Conservation (phyloP, 768 basidiomycete species). For the Pisolithus marmoratus region DNA sequence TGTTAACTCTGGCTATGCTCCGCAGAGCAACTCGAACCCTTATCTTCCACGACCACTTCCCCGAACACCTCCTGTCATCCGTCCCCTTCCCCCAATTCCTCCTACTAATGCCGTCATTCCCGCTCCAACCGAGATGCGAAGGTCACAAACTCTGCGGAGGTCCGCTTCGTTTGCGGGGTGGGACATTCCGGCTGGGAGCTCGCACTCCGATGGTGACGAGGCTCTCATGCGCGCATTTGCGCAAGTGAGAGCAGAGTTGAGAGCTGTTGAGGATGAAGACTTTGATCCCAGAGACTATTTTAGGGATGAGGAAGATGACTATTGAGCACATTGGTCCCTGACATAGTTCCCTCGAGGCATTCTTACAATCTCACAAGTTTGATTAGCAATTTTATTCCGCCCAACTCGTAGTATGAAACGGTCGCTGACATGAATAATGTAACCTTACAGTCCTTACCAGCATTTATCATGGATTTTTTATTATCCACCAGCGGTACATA, state of each 20-base stretch:
- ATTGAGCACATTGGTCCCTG: neutral
- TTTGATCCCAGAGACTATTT: conserved; percentile 17
- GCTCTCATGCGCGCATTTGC: conserved; percentile 14
- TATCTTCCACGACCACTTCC: neutral
- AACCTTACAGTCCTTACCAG: neutral
- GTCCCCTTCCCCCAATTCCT: neutral
- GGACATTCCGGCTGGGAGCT: neutral
- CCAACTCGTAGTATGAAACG: neutral
- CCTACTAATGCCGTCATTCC: neutral
- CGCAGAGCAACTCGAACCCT: neutral
- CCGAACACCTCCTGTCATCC: neutral
- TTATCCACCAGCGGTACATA: too few relatives aligned
- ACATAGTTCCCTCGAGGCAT: too few relatives aligned
- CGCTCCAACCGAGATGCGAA: neutral
- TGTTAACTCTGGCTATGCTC: neutral
- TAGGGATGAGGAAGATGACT: conserved; percentile 3
- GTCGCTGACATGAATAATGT: too few relatives aligned
- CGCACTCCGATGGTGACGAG: neutral
- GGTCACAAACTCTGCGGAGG: conserved; percentile 15
- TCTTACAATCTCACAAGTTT: neutral
- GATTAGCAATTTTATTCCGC: neutral
- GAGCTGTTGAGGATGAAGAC: conserved; percentile 1
- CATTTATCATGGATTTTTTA: too few relatives aligned
- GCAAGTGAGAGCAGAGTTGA: conserved; percentile 14
- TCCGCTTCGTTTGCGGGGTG: conserved; percentile 21